Base-by-base conservation (phyloP, 257 asterid species). In the Primulina huaijiensis region DNA sequence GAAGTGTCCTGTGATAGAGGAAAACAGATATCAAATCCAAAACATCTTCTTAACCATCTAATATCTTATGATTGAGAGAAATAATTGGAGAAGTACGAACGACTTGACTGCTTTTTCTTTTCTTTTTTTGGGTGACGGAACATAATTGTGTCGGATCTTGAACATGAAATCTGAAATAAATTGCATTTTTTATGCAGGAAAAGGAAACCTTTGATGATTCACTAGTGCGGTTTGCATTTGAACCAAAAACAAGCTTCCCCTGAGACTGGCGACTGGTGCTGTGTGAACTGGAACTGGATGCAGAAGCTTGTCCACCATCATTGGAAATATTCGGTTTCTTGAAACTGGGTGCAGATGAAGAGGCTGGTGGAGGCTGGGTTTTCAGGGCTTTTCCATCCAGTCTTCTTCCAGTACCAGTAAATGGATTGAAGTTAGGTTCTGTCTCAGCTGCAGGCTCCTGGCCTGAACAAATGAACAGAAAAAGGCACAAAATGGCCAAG, bases 221-320 rank as follows among this genome's bases (percentile, higher is more conserved):
- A 3, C 69, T 79, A 12, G 82, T 12, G 9, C 87, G 95, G 69
- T 71, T 85, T 38, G 77, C 74, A 72, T 88, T 92, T 23, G 98
- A 84, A 65, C 98, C 98, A 50, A 94, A 94, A 16, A 94, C 97
- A 5, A 94, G 97, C 83, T 94, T 94, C 43, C 99, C 99, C 64
- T 86, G 97, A 59, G 95, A 79, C 70, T 92, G 98, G 43, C 87
- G 88, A 70, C 69, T 85, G 55, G 86, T 33, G 71, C 82, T 81
- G 67, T 88, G 97, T 33, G 97, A 75, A 75, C 85, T 81, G 35
- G 96, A 76, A 75, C 86, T 81, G 9, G 86, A 85, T 56, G 88
- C 79, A 7, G 89, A 69, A 75, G 90, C 74, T 17, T 76, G 67
- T 25, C 82, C 82, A 25, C 74, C 81, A 34, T 80, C 78, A 72